phyloP scores from a whole-genome alignment of 495 filamentous ascomycete genomes.

The Opeltia flavorubescens region DNA sequence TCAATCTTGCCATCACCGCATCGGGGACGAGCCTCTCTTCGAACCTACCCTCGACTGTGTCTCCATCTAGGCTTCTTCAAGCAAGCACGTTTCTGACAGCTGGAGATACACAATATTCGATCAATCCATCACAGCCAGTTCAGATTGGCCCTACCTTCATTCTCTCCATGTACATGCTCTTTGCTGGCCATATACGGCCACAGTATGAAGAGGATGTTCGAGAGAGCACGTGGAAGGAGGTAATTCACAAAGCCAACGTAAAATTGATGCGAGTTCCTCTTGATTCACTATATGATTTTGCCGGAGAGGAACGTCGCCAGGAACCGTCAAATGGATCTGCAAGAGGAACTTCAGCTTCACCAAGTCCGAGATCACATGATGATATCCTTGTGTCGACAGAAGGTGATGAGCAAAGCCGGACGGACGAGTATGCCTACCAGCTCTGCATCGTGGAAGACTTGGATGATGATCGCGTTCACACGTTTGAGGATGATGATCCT shows the following conservation, averaged over 20 bases:
- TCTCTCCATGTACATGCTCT: conserved; percentile 93
- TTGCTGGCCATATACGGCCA: conserved; percentile 59
- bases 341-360: background rate
- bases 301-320: background rate
- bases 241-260: conserved; percentile 84
- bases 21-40: conserved; percentile 80
- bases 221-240: conserved; percentile 91
- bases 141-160: conserved; percentile 85
- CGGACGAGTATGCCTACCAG: conserved; percentile 76
- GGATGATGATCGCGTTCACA: conserved; percentile 81
- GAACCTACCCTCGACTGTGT: conserved; percentile 65
- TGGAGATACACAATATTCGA: conserved; percentile 72
- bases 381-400: conserved; percentile 12
- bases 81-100: conserved; percentile 85
- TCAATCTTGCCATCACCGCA: conserved; percentile 90
- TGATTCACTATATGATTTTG: conserved; percentile 20
- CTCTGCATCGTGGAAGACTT: conserved; percentile 83
- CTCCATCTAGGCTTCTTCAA: conserved; percentile 81
- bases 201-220: conserved; percentile 49
- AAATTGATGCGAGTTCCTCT: conserved; percentile 54
- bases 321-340: conserved; percentile 3
- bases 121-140: conserved; percentile 45
- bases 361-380: background rate
- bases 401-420: conserved; percentile 34
- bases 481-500: conserved; percentile 50